phyloP scores from a whole-genome alignment of 2,329 filamentous ascomycete genomes.

The Fusarium oxysporum region DNA sequence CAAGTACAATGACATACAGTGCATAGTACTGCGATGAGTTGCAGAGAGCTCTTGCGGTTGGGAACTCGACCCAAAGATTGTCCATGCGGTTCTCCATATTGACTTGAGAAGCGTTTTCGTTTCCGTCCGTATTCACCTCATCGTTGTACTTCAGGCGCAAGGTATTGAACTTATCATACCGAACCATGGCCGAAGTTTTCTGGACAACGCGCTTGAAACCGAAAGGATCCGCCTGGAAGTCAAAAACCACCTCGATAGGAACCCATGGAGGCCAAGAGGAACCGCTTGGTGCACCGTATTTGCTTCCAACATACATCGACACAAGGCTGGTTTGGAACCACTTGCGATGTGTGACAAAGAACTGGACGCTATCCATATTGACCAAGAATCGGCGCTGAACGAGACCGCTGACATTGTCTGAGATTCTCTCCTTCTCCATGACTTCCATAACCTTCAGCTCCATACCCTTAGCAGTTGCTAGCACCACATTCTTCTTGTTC shows the following conservation, averaged over 20 bases:
- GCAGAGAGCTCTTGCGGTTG: slow-evolving; percentile 91
- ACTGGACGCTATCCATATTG: slow-evolving; percentile 97
- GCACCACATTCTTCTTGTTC: slow-evolving; percentile 94
- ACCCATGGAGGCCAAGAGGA: slow-evolving; percentile 98
- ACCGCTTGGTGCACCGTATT: slow-evolving; percentile 85
- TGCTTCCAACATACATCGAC: slow-evolving; percentile 93
- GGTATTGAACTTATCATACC: slow-evolving; percentile 98
- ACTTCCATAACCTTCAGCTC: slow-evolving; percentile 97
- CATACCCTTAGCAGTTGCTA: slow-evolving; percentile 98
- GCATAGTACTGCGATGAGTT: slow-evolving; percentile 98
- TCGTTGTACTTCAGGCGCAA: slow-evolving; percentile 97
- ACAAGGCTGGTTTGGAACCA: slow-evolving; percentile 86
- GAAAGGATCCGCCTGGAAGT: slow-evolving; percentile 92
- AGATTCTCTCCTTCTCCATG: slow-evolving; percentile 95
- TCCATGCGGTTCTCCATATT: slow-evolving; percentile 85
- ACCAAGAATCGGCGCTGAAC: slow-evolving; percentile 94
- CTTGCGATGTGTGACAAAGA: slow-evolving; percentile 96
- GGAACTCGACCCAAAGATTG: slow-evolving; percentile 96
- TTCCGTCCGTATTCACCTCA: slow-evolving; percentile 78
- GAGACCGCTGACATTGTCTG: slow-evolving; percentile 91
- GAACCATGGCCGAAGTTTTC: slow-evolving; percentile 92
- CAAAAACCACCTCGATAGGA: slow-evolving; percentile 97
- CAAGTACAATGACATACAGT: slow-evolving; percentile 97
- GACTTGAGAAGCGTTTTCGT: slow-evolving; percentile 61
- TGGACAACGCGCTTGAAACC: slow-evolving; percentile 98